Evolutionary conservation across 192 early-diverging fungal species (phyloP).

Genomic region (Gryganskiella cystojenkinii): DNA sequence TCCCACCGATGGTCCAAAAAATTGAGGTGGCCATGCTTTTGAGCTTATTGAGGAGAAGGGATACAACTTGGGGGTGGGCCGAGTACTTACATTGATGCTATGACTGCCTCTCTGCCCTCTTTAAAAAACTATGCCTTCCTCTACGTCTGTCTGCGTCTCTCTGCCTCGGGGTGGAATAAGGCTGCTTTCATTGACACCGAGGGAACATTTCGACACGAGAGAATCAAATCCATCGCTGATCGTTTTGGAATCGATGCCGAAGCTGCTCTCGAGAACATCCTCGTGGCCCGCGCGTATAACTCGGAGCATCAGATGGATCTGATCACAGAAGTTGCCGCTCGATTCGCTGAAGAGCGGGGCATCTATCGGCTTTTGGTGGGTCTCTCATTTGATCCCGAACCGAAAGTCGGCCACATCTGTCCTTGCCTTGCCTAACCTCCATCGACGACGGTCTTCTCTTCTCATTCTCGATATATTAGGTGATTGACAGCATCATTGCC

Average conservation of each 20-base stretch:
- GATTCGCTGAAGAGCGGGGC: slow-evolving; percentile 76
- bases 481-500: slow-evolving; percentile 86
- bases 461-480: no score
- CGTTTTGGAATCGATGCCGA: slow-evolving; percentile 74
- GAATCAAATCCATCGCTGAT: slow-evolving; percentile 78
- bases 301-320: slow-evolving; percentile 88
- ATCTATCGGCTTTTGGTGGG: slow-evolving; percentile 66
- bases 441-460: no score
- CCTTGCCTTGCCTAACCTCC: no score
- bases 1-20: no score
- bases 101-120: no score
- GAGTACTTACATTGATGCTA: not conserved
- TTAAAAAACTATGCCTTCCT: no score
- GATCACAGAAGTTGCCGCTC: slow-evolving; percentile 75
- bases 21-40: no score
- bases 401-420: no score
- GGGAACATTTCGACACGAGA: slow-evolving; percentile 87
- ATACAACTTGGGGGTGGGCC: slow-evolving; percentile 32
- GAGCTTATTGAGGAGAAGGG: slow-evolving; percentile 48
- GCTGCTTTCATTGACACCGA: slow-evolving; percentile 66
- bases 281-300: slow-evolving; percentile 83
- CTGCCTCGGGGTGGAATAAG: no score
- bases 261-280: slow-evolving; percentile 79
- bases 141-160: no score
- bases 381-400: not conserved